Percentiles rank a stretch among this genome's conserved stretches.
phyloP scores from a whole-genome alignment of 1,284 basidiomycete species.

The Rhodotorula sp. region DNA sequence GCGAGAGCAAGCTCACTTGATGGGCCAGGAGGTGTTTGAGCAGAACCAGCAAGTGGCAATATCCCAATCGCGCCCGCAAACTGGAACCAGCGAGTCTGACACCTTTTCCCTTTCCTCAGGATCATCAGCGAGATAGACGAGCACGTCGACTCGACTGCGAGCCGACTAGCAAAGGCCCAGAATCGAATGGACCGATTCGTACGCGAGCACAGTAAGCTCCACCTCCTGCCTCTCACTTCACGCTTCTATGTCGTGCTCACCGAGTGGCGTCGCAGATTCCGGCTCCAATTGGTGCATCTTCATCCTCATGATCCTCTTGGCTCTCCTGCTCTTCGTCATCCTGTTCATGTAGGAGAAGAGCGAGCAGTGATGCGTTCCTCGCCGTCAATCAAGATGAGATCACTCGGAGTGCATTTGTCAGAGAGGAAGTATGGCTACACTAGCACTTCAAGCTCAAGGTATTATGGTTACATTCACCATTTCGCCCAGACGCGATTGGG shows the following conservation, averaged over 20 bases:
- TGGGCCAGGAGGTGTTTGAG: slow-evolving; percentile 81
- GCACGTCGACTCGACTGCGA: slow-evolving; percentile 70
- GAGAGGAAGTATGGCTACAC: background rate
- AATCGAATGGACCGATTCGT: slow-evolving; percentile 73
- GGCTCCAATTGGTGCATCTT: slow-evolving; percentile 68
- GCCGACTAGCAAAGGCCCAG: slow-evolving; percentile 68
- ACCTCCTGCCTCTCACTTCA: background rate
- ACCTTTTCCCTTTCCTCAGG: slow-evolving; percentile 51
- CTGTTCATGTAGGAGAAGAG: slow-evolving; percentile 47
- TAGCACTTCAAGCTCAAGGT: background rate
- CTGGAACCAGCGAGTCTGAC: background rate
- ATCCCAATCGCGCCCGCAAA: background rate
- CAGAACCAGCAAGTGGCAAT: slow-evolving; percentile 71
- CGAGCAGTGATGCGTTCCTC: too few relatives aligned
- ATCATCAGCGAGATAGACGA: slow-evolving; percentile 77
- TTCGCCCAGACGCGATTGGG: slow-evolving; percentile 34
- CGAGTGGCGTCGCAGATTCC: slow-evolving; percentile 56
- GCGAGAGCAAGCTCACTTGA: slow-evolving; percentile 80
- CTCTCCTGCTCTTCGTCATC: slow-evolving; percentile 56
- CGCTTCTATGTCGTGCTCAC: background rate
- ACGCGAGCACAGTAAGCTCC: slow-evolving; percentile 65
- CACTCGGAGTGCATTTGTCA: background rate
- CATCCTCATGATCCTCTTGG: slow-evolving; percentile 57
- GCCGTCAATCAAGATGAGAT: background rate
- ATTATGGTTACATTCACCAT: slow-evolving; percentile 17